A percentile compares a stretch with the other conserved stretches of the same genome.
Evolutionary conservation across 75 land plant species (phyloP).

Genomic region (Selaginella tamariscina): DNA sequence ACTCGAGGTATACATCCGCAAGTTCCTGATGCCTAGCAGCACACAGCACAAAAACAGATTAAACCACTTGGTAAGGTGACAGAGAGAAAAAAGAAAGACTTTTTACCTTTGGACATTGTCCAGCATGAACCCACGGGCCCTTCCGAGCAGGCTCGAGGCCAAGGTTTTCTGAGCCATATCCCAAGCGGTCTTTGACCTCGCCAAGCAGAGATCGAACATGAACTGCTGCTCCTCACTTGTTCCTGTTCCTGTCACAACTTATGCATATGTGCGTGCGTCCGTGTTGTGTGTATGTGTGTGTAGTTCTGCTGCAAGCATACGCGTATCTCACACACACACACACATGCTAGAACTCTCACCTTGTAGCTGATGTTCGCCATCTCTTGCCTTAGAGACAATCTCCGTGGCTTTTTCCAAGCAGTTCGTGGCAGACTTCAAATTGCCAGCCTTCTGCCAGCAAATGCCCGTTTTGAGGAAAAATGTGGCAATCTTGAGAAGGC

Average conservation of each 20-base stretch:
- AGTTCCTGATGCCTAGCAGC: slow-evolving; percentile 33
- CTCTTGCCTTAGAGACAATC: slow-evolving; percentile 24
- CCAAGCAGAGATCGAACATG: slow-evolving; percentile 48
- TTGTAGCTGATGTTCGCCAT: too few relatives aligned
- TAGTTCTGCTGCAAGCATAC: too few relatives aligned
- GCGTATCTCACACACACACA: too few relatives aligned
- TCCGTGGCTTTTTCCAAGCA: slow-evolving; percentile 81
- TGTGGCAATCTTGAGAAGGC: slow-evolving; percentile 41
- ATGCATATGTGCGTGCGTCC: too few relatives aligned
- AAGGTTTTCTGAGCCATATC: slow-evolving; percentile 43
- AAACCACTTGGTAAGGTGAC: too few relatives aligned
- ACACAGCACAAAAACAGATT: too few relatives aligned
- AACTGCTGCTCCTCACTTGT: slow-evolving; percentile 41
- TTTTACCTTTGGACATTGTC: slow-evolving; percentile 7
- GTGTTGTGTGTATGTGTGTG: too few relatives aligned
- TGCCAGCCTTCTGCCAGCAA: slow-evolving; percentile 49
- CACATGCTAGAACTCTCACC: too few relatives aligned
- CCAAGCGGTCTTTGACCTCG: slow-evolving; percentile 68
- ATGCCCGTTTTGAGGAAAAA: slow-evolving; percentile 62
- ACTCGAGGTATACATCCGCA: slow-evolving; percentile 53
- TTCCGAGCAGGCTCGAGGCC: slow-evolving; percentile 46
- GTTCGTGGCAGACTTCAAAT: slow-evolving; percentile 37
- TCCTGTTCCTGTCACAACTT: too few relatives aligned
- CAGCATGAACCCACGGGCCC: slow-evolving; percentile 43
- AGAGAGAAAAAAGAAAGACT: too few relatives aligned